Conservation (phyloP, 345 rosid species). For the Citrus australasica region DNA sequence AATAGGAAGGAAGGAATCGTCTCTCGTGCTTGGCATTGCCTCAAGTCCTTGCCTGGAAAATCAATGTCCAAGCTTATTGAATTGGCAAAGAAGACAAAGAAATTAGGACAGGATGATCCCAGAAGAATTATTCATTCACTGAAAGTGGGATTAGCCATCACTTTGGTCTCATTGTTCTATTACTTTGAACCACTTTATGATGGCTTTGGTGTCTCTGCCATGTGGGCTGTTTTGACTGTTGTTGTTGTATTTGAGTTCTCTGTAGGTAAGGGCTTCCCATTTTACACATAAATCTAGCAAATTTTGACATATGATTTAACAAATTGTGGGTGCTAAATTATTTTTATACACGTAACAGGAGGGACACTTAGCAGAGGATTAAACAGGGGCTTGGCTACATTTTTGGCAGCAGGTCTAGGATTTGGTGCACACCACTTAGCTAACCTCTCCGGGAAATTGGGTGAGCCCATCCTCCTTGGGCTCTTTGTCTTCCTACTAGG, state of each 20-base stretch:
- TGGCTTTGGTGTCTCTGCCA: slow-evolving; percentile 36
- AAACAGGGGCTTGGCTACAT: slow-evolving; percentile 28
- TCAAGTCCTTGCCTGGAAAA: slow-evolving; percentile 6
- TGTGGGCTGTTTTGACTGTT: slow-evolving; percentile 50
- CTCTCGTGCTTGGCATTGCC: background rate
- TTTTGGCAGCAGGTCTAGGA: slow-evolving; percentile 20
- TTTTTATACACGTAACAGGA: background rate
- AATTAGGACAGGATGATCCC: slow-evolving; percentile 37
- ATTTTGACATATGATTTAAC: background rate
- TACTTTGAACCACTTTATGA: slow-evolving; percentile 30
- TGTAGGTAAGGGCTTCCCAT: slow-evolving; percentile 21
- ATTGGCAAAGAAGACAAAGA: slow-evolving; percentile 8
- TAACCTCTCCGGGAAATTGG: slow-evolving; percentile 13
- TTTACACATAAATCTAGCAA: background rate
- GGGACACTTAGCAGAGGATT: slow-evolving; percentile 24
- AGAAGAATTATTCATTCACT: slow-evolving; percentile 35
- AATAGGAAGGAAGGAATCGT: slow-evolving; percentile 5
- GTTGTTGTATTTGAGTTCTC: slow-evolving; percentile 43
- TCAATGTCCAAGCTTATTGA: background rate
- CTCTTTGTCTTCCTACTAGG: slow-evolving; percentile 30
- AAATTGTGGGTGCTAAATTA: background rate
- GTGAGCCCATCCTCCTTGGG: slow-evolving; percentile 23
- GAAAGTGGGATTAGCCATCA: slow-evolving; percentile 35
- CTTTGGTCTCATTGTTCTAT: slow-evolving; percentile 32
- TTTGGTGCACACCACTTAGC: slow-evolving; percentile 30